Base-by-base conservation (phyloP, 2,329 filamentous ascomycete genomes). In the Monascus ruber region DNA sequence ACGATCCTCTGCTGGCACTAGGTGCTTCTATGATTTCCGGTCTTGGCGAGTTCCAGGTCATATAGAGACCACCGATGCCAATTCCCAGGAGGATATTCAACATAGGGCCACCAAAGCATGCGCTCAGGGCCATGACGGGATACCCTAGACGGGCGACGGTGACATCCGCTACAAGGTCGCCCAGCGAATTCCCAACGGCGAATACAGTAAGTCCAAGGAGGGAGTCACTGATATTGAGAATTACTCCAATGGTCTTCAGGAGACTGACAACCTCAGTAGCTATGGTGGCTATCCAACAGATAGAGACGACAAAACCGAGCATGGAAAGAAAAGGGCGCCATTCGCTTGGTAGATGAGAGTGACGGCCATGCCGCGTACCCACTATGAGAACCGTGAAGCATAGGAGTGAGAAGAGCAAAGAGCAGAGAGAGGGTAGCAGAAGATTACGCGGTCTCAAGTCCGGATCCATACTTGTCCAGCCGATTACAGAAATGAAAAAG, bases 91-190 rank as follows among this genome's bases (percentile, higher is more conserved):
- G 68, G 46, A 98, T 98, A 53, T 98, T 98, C 32, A 98, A 75
- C 86, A 98, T 89, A 0, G 91, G 91, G 0, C 91, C 93, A n/a
- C 91, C 91, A 58, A 98, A 95, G 58, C 91, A 98, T 4, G 91
- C 91, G 28, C 85, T 88, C 32, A 83, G 66, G 1, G 91, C 91
- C 91, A 98, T 98, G 46, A 98, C 87, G 0, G 91, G 91, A 62
- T 88, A 95, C 2, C 91, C 91, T 2, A 98, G 76, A 28, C 85
- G 78, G 4, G 91, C 91, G 31, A 98, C 84, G 0, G 91, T 98
- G 39, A 96, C 84, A 58, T 98, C 84, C 10, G 91, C 89, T 6
- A 98, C 86, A 10, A 98, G 71, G 54, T 98, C 91, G 31, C 91
- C 89, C 6, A 96, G 73, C 6, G 85, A 94, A 63, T 98, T 98